A percentile compares a stretch with the other conserved stretches of the same genome.
phyloP scores from a whole-genome alignment of 345 rosid species.

The Lagerstroemia speciosa region DNA sequence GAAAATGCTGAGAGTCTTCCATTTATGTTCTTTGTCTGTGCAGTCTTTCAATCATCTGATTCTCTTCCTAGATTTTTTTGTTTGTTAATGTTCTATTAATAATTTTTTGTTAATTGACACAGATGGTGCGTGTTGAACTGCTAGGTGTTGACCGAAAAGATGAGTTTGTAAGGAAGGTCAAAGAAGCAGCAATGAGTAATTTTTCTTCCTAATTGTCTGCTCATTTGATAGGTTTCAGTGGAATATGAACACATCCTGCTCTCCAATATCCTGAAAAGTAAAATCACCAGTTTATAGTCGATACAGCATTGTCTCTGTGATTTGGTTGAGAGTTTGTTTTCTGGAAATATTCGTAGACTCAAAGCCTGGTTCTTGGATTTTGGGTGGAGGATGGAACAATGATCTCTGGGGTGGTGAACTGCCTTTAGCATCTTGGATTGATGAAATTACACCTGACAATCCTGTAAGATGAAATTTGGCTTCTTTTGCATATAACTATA shows the following conservation, averaged over 20 bases:
- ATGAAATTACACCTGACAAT: constrained; percentile 57
- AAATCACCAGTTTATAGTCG: neutral
- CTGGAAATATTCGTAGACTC: constrained; percentile 28
- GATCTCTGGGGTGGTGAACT: constrained; percentile 92
- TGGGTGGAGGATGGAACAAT: constrained; percentile 98
- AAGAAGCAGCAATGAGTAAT: constrained; percentile 66
- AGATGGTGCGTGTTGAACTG: constrained; percentile 68
- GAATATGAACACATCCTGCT: neutral
- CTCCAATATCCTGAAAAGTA: neutral
- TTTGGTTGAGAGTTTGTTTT: neutral
- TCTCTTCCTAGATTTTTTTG: neutral
- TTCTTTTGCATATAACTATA: neutral
- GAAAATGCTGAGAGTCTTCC: neutral
- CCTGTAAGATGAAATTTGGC: constrained; percentile 43
- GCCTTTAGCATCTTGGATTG: constrained; percentile 75
- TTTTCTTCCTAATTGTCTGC: constrained; percentile 8
- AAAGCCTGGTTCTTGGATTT: constrained; percentile 62
- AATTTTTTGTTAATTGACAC: constrained; percentile 1
- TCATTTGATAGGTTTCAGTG: neutral
- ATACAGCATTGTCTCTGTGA: neutral
- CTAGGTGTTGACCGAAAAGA: constrained; percentile 47
- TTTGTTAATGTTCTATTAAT: neutral
- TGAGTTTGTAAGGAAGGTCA: constrained; percentile 62
- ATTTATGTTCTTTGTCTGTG: neutral
- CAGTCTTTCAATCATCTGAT: neutral